Evolutionary conservation across 2,329 filamentous ascomycete genomes (phyloP).

Genomic region (Hyphodiscus sp.): DNA sequence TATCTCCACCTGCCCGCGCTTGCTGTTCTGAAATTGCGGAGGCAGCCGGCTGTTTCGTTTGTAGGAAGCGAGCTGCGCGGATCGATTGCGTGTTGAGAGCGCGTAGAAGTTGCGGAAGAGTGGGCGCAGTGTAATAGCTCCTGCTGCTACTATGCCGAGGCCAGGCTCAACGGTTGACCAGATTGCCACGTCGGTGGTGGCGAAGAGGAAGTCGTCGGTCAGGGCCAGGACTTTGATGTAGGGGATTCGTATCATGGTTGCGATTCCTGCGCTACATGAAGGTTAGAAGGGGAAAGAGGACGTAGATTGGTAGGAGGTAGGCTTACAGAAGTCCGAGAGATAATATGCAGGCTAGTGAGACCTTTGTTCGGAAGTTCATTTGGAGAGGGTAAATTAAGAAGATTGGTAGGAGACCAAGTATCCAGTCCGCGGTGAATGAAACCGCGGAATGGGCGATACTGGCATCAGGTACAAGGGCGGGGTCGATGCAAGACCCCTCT

Average conservation of each 20-base stretch:
- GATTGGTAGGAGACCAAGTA: conserved; percentile 45
- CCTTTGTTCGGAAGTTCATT: conserved; percentile 46
- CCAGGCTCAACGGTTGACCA: conserved; percentile 43
- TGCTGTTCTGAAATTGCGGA: neutral
- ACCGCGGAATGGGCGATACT: conserved; percentile 46
- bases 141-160: conserved; percentile 42
- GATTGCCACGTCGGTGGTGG: conserved; percentile 34
- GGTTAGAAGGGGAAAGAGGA: neutral
- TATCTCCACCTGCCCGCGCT: neutral
- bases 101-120: conserved; percentile 29
- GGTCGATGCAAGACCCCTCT: conserved; percentile 32
- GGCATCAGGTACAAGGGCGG: conserved; percentile 42
- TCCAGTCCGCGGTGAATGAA: conserved; percentile 43
- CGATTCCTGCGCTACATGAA: conserved; percentile 18
- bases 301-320: conserved; percentile 16
- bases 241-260: conserved; percentile 21
- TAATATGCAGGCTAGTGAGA: conserved; percentile 45
- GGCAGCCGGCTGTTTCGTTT: neutral
- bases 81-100: neutral
- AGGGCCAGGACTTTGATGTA: conserved; percentile 16
- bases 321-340: conserved; percentile 46
- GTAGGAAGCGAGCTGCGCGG: neutral
- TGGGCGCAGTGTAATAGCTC: conserved; percentile 41
- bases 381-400: conserved; percentile 49
- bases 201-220: conserved; percentile 21